These are phyloP conservation scores for Colletotrichum camelliae DNA, from an alignment of 2,329 filamentous ascomycete genomes.

Conservation along the genomic window DNA sequence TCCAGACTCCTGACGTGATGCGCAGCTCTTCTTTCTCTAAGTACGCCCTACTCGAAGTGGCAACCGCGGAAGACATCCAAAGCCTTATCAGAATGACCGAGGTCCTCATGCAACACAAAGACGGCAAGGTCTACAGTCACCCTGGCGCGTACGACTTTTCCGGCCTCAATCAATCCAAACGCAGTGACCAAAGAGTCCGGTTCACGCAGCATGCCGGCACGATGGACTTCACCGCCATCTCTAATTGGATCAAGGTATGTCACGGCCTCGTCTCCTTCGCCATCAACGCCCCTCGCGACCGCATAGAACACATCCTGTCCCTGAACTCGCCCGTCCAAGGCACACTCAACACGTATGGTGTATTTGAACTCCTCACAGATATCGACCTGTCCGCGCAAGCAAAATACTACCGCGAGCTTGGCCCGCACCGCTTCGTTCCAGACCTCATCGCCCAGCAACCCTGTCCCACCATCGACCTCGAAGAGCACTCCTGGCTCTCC, in stretches of 20 bases:
- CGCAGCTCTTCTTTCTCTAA: background rate
- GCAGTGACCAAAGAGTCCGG: background rate
- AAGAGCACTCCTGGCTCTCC: background rate
- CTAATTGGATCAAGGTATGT: conserved; percentile 8
- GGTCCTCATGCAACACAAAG: background rate
- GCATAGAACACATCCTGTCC: background rate
- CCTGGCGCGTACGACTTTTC: conserved; percentile 4
- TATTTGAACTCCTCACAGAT: background rate
- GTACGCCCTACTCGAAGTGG: background rate
- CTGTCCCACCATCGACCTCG: background rate
- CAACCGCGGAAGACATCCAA: background rate
- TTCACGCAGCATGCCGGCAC: conserved; percentile 12
- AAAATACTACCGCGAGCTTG: background rate
- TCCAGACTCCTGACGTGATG: background rate
- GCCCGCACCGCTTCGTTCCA: background rate
- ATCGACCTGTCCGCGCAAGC: background rate
- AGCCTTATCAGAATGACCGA: background rate
- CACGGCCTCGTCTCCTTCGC: background rate
- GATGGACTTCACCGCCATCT: background rate
- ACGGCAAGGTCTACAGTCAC: background rate
- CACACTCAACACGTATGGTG: background rate
- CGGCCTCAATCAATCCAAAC: background rate
- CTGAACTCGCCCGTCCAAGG: background rate
- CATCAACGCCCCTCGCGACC: background rate
- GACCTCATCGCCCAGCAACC: background rate